Evolutionary conservation across 768 basidiomycete species (phyloP).

Genomic region (Gymnopilus junonius): DNA sequence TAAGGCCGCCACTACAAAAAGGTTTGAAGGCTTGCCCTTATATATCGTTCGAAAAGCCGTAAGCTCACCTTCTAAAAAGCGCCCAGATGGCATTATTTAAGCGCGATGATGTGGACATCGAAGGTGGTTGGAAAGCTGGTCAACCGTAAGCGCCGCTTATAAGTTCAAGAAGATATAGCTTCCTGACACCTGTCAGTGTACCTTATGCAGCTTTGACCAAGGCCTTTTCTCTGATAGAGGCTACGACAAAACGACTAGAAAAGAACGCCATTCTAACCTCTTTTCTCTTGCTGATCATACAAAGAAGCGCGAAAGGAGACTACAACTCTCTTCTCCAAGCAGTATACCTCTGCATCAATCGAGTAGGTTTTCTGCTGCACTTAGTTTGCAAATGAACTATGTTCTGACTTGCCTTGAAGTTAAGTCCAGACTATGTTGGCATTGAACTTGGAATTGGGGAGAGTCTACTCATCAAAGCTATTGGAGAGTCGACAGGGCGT

Average conservation of each 20-base stretch:
- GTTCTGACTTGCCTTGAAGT: conserved; percentile 44
- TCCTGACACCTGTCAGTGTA: conserved; percentile 53
- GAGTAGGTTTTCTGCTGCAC: conserved; percentile 54
- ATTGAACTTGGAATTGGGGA: conserved; percentile 97
- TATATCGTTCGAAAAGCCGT: background rate
- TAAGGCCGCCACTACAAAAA: conserved; percentile 59
- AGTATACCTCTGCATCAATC: conserved; percentile 96
- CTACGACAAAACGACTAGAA: conserved; percentile 93
- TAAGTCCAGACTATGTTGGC: conserved; percentile 94
- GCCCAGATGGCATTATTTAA: conserved; percentile 70
- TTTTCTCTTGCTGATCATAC: conserved; percentile 89
- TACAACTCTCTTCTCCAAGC: conserved; percentile 79
- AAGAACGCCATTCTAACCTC: conserved; percentile 89
- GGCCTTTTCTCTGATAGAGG: conserved; percentile 87
- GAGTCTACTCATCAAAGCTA: conserved; percentile 91
- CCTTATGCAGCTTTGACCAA: conserved; percentile 94
- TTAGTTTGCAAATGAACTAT: background rate
- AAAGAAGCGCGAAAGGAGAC: conserved; percentile 78
- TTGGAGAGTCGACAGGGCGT: conserved; percentile 93
- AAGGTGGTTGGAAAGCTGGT: conserved; percentile 84
- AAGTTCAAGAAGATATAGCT: background rate
- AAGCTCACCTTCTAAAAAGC: conserved; percentile 36
- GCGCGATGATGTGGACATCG: conserved; percentile 72
- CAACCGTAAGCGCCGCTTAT: conserved; percentile 64
- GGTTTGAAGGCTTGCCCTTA: conserved; percentile 39